Base-by-base conservation (phyloP, 2,329 filamentous ascomycete species). In the Apiospora pterosperma region DNA sequence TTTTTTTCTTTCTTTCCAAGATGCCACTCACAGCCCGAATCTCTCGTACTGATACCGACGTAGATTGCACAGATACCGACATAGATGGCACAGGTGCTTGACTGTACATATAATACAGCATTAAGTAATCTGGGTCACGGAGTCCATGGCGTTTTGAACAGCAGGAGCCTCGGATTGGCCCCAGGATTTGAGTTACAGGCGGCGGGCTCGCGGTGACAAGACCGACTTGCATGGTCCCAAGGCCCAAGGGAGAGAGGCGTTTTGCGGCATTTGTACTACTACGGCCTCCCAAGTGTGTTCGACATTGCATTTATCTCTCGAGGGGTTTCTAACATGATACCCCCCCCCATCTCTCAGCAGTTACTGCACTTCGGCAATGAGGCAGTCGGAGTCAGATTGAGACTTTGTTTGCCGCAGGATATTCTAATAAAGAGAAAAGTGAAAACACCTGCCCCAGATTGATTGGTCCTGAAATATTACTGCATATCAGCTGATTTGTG, bases 21-120 rank as follows among this genome's bases (percentile, higher is more conserved):
- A 48, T 21, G 31, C 38, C 36, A 31, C 59, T 19, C 39, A 62
- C 60, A 21, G 36, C 4, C 60, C 25, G 25, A 34, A 21, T 48
- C 60, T 36, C n/a, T 62, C n/a, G 28, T 62, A 42, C 39, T 62
- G 60, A 62, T 62, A 44, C 39, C 36, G 60, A 42, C 39, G 41
- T 36, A 41, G 59, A 41, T 55, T 34, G 48, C 48, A 34, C 48
- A 55, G 48, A 55, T 55, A 55, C 28, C 48, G 48, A 55, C 48
- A 34, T 55, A 55, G 16, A n/a, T n/a, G 38, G 38, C 38, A 41
- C 38, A 48, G 16, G 28, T 52, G 48, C 28, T 55, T 34, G 48
- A n/a, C 48, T 55, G 48, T 55, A 55, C 48, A 55, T 52, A 52
- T 25, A 12, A 6, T 55, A 55, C 44, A 39, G 38, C 38, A 39